phyloP scores from a whole-genome alignment of 768 basidiomycete species.

The Boletus sp. region DNA sequence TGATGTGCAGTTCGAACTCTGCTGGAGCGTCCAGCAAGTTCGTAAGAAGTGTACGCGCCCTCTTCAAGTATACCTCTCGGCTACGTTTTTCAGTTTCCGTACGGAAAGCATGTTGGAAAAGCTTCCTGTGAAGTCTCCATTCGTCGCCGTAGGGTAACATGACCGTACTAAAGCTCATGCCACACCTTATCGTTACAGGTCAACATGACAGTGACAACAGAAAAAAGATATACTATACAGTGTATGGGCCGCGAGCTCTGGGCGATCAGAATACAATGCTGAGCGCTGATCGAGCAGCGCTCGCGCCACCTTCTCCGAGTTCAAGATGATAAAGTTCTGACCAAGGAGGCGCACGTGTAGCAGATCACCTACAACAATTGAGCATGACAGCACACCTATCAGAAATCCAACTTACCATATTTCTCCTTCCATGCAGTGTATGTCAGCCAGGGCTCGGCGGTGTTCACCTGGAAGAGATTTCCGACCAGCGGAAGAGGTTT shows the following conservation, averaged over 20 bases:
- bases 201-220: not conserved
- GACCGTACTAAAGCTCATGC: conserved; percentile 28
- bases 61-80: conserved; percentile 22
- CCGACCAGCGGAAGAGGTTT: conserved; percentile 31
- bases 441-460: conserved; percentile 32
- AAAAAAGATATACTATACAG: conserved; percentile 6
- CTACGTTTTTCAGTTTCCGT: conserved; percentile 18
- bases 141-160: conserved; percentile 29
- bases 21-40: conserved; percentile 22
- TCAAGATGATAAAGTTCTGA: conserved; percentile 26
- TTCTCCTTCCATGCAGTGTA: conserved; percentile 34
- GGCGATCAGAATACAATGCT: conserved; percentile 28
- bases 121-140: conserved; percentile 32
- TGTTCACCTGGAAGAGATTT: conserved; percentile 27
- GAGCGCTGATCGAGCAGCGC: conserved; percentile 29
- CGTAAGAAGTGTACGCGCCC: conserved; percentile 19
- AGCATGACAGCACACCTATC: not conserved
- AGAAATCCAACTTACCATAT: conserved; percentile 25
- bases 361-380: conserved; percentile 17
- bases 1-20: conserved; percentile 26
- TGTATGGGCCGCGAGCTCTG: conserved; percentile 12
- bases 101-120: conserved; percentile 29
- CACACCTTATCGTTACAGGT: conserved; percentile 18
- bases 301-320: conserved; percentile 29
- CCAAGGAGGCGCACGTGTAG: conserved; percentile 22